Evolutionary conservation across 352 stramenopile species (phyloP), one percentile per base, ranked within the genome.

Genomic region (Saprolegnia parasitica): DNA sequence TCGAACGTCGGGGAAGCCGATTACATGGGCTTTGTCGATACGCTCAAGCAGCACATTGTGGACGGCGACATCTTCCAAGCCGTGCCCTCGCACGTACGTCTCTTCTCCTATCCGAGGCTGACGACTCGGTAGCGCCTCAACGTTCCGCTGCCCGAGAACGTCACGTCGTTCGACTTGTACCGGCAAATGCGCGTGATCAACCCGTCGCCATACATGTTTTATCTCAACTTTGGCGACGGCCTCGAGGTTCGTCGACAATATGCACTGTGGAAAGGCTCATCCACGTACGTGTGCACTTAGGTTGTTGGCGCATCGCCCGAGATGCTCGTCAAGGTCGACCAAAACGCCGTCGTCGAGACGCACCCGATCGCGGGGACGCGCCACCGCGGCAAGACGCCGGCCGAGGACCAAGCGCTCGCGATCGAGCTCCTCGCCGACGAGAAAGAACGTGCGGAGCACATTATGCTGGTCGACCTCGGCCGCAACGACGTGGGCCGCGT

Each of bases 391-490:
- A 82, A 81, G 45, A 94, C 83, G 5, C 83, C 93, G n/a, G 87
- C 80, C 37, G 90, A 97, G 70, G 90, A 97, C 73, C 80, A 84
- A 3, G 84, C 81, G 15, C 75, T 97, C 23, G 84, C 78, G 16
- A 66, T 83, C n/a, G 85, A 94, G 21, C 74, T 97, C 58, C 78
- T 96, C 1, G 72, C 79, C 2, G 88, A 95, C 71, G 80, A 93
- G 74, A 97, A 97, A 73, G 90, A 97, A 71, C 88, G 87, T 47
- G 84, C 88, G 9, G 90, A 97, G 66, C 90, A 97, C 80, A 93
- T 97, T 64, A 97, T 97, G 90, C 79, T 97, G 10, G 88, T 97
- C 49, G 90, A 97, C 71, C 71, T 97, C 6, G 90, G 90, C 5
- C 86, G 90, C 40, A 97, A 97, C 64, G 90, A 97, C 64, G 81